A percentile compares a stretch with the other conserved stretches of the same genome.
phyloP scores from a whole-genome alignment of 2,329 filamentous ascomycete species.

The Colletotrichum neosansevieriae region DNA sequence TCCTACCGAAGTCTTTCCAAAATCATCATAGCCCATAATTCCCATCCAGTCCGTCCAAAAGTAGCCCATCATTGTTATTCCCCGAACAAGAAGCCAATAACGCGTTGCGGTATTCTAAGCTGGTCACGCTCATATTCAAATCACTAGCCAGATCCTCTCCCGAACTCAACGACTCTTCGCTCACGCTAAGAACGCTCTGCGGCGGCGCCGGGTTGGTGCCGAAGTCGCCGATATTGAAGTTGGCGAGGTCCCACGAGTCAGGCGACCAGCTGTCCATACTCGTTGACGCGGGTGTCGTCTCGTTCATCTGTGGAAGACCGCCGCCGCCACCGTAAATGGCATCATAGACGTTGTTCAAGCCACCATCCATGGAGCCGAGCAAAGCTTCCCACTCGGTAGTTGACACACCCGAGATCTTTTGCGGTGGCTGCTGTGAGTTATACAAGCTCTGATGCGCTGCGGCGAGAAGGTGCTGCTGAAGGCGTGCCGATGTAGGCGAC shows the following conservation, averaged over 20 bases:
- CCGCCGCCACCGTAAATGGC: slow-evolving; percentile 78
- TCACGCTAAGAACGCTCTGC: slow-evolving; percentile 67
- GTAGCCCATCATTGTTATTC: slow-evolving; percentile 43
- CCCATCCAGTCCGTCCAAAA: slow-evolving; percentile 59
- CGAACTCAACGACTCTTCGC: slow-evolving; percentile 69
- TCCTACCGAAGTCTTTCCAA: slow-evolving; percentile 14
- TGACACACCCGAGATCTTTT: slow-evolving; percentile 62
- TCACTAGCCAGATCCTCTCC: slow-evolving; percentile 59
- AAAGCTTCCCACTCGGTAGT: slow-evolving; percentile 85
- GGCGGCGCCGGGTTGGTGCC: slow-evolving; percentile 56
- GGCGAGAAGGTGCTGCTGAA: slow-evolving; percentile 47
- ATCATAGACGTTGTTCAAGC: slow-evolving; percentile 85
- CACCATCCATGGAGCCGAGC: slow-evolving; percentile 82
- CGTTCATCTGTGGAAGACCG: slow-evolving; percentile 60
- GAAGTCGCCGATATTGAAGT: slow-evolving; percentile 65
- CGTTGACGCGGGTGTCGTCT: slow-evolving; percentile 55
- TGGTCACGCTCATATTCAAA: slow-evolving; percentile 47
- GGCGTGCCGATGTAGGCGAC: slow-evolving; percentile 60
- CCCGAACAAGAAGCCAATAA: slow-evolving; percentile 43
- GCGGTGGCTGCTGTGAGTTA: slow-evolving; percentile 50
- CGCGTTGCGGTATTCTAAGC: slow-evolving; percentile 51
- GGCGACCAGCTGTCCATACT: slow-evolving; percentile 64
- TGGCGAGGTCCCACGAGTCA: slow-evolving; percentile 67
- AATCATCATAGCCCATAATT: slow-evolving; percentile 50
- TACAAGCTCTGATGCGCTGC: slow-evolving; percentile 48